Base-by-base conservation (phyloP, 805 yeast genomes). In the Tetrapisispora fleetii region DNA sequence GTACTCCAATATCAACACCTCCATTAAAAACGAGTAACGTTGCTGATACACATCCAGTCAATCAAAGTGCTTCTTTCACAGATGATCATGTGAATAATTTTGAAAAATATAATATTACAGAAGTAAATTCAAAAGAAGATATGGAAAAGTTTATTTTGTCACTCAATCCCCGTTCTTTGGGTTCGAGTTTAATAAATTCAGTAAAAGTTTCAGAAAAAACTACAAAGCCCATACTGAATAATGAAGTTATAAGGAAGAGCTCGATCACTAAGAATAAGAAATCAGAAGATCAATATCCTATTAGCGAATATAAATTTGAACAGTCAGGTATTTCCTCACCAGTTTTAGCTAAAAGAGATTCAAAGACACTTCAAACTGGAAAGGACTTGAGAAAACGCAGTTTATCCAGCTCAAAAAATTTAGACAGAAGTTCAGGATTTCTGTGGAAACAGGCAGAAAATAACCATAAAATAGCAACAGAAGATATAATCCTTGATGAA, bases 121-220 rank as follows among this genome's bases (percentile, higher is more conserved):
- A 43, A 27, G 18, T 22, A 11, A 38, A 18, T 10, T n/a, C 43
- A 33, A 27, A 27, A 38, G 22, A 24, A 13, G 40, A 48, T 11
- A 10, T 28, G 22, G 43, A 33, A 37, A 33, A 40, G 2, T 39
- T 32, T 17, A 16, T 40, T 24, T 40, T 44, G 18, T 45, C 43
- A 22, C 33, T 45, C 17, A 46, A 55, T 44, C 52, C 54, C 9
- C 55, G 53, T 48, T 58, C 63, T 8, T 40, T 58, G 16, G 61
- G 62, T 1, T 55, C 65, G 8, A 61, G 65, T 48, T 46, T 62
- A 40, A 61, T 62, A n/a, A 58, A 57, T 46, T 62, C 67, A 9
- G 65, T 60, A 7, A 52, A 59, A 21, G 60, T 54, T 36, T 58
- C 59, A 6, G 56, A 60, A 14, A 28, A 28, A 18, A 30, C 14